Percentiles rank a stretch among this genome's conserved stretches.
Evolutionary conservation across 2,329 filamentous ascomycete species (phyloP).

Genomic region (Rachicladosporium sp.): DNA sequence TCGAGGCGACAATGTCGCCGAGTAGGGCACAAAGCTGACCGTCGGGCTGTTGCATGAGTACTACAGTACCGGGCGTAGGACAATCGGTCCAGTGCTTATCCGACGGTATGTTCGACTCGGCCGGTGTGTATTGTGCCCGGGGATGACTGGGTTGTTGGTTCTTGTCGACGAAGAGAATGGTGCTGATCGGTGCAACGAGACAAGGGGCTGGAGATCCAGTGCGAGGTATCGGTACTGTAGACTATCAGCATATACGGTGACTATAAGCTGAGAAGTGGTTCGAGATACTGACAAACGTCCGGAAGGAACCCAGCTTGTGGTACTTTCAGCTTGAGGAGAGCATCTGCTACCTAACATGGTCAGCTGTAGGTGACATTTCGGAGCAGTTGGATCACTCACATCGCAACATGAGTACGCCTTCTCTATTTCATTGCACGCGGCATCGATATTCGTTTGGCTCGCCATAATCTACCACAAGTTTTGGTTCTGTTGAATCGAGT

Average conservation of each 20-base stretch:
- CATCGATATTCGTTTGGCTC: background rate
- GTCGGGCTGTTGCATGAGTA: conserved; percentile 53
- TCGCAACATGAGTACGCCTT: conserved; percentile 21
- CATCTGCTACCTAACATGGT: conserved; percentile 50
- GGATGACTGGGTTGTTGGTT: conserved; percentile 21
- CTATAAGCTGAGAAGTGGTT: conserved; percentile 2
- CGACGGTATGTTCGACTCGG: conserved; percentile 40
- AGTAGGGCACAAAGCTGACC: conserved; percentile 58
- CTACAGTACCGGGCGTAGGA: conserved; percentile 46
- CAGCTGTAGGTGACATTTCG: background rate
- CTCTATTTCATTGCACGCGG: conserved; percentile 7
- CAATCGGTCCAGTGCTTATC: conserved; percentile 59
- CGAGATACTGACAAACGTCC: conserved; percentile 41
- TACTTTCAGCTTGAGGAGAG: conserved; percentile 56
- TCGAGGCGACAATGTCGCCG: conserved; percentile 63
- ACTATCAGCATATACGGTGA: too few species aligned
- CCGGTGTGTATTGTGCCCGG: conserved; percentile 3
- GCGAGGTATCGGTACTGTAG: too few species aligned
- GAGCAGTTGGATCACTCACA: conserved; percentile 10
- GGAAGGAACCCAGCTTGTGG: conserved; percentile 54
- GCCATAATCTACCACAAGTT: too few species aligned
- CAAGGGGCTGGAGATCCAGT: background rate
- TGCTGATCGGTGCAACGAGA: conserved; percentile 44
- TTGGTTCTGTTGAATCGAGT: too few species aligned
- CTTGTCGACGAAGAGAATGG: conserved; percentile 52